Evolutionary conservation across 192 early-diverging fungal genomes (phyloP), one percentile per base, ranked within the genome.

Genomic region (Obelidium mucronatum): DNA sequence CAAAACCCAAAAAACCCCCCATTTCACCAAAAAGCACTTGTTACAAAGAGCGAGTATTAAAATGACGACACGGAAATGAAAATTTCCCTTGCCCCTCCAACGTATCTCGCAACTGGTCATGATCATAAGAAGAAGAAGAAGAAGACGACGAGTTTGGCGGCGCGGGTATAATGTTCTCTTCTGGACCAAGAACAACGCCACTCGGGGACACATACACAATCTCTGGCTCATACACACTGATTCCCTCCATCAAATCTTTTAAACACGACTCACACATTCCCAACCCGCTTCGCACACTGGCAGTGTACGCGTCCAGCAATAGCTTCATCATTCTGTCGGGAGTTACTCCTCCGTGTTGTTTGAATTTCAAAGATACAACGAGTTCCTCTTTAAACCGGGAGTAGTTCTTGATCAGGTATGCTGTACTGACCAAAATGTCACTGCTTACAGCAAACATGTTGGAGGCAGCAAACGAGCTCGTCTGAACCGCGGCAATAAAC

Each of bases 181-280:
- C 28, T 33, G 63, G 15, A 15, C 62, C 15, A 35, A 64, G 13
- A 3, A 59, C 30, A 13, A 40, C 17, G 4, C 76, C 76, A 2
- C 55, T 66, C 3, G 35, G 35, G 2, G 68, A 75, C 39, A 67
- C 36, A 61, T 70, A 77, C 24, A 70, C 76, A 36, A 77, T 17
- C 52, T 60, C 58, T 19, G 39, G 34, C 3, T 24, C 37, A 5
- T 60, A n/a, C 37, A 8, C 17, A n/a, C 37, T 67, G 13, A 48
- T 8, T n/a, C 40, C 76, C 30, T 51, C n/a, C 65, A 70, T 4
- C 42, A 61, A 6, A 5, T n/a, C 17, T 37, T 35, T 1, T 36
- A 77, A 40, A 51, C 76, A 77, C 6, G 24, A 24, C 1, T 58
- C 67, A 67, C 76, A 77, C 76, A 67, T 68, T 3, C 67, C 76